A percentile compares a stretch with the other conserved stretches of the same genome.
These are phyloP conservation scores for Microbotryum saponariae DNA, from an alignment of 1,284 basidiomycete genomes.

Conservation along the genomic window DNA sequence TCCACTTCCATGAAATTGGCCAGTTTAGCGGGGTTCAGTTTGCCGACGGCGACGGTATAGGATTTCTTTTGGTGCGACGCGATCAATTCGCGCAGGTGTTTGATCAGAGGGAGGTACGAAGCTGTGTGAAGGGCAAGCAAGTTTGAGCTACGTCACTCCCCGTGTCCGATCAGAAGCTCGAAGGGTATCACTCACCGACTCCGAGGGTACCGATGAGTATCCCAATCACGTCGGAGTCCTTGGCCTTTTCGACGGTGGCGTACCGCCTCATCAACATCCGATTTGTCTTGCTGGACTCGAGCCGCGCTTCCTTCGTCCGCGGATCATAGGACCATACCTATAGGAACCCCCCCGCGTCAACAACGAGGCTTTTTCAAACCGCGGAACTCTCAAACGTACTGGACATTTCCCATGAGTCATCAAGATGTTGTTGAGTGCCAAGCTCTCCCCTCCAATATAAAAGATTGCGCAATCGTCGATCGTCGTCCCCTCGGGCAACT, in stretches of 20 bases:
- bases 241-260: constrained; percentile 74
- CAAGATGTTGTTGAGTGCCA: constrained; percentile 75
- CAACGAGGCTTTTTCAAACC: constrained; percentile 34
- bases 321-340: constrained; percentile 76
- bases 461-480: constrained; percentile 50
- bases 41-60: constrained; percentile 93
- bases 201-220: constrained; percentile 93
- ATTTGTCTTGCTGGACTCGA: constrained; percentile 58
- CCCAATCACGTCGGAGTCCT: constrained; percentile 88
- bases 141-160: constrained; percentile 6
- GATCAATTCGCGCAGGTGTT: constrained; percentile 62
- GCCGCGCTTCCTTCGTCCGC: constrained; percentile 44
- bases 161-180: constrained; percentile 6
- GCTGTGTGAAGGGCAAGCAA: constrained; percentile 44
- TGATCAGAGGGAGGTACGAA: constrained; percentile 72
- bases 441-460: constrained; percentile 76
- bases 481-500: constrained; percentile 34
- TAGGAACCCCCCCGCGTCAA: constrained; percentile 21
- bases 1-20: constrained; percentile 96
- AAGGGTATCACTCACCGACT: constrained; percentile 53
- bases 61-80: constrained; percentile 66
- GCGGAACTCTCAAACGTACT: constrained; percentile 37
- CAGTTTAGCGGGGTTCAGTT: constrained; percentile 88
- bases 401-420: constrained; percentile 58
- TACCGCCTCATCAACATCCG: constrained; percentile 87